Base-by-base conservation (phyloP, 1,284 basidiomycete species). In the Phylloporus gajari region DNA sequence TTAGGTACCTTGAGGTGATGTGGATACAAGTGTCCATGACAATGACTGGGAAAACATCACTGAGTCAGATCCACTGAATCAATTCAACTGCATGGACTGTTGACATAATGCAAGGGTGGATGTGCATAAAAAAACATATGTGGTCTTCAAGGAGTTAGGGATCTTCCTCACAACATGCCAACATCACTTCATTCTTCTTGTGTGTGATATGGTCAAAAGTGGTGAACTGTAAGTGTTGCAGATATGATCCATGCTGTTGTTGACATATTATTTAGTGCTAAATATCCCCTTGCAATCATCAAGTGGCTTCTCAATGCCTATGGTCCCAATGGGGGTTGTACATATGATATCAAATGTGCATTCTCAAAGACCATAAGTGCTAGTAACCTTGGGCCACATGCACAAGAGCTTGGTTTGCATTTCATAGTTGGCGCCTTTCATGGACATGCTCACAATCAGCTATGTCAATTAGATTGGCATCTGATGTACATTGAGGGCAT, bases 391-490 rank as follows among this genome's bases (percentile, higher is more conserved):
- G 65, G 1, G 3, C 35, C 5, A 30, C 5, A 25, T 38, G 30
- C 0, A 30, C 42, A 44, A 44, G 13, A 1, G 12, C 38, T 0
- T 66, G 68, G 48, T 2, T 3, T 75, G 0, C 46, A 25, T 0
- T 56, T 78, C 35, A 35, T 35, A 8, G 35, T 35, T 35, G 35
- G 35, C 8, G 35, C 35, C 35, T 35, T 35, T 35, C 35, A 35
- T 8, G 35, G 35, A 35, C 78, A 81, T 65, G 78, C 77, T 0
- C 81, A 84, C 67, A 77, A 76, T 40, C 59, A 74, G 0, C 1
- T 19, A 3, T 74, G 73, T 21, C 73, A 74, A 13, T 15, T 74
- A 0, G n/a, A 68, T 3, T 74, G 71, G 71, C 73, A 73, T n/a
- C 71, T 53, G 2, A 53, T 66, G 40, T 73, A 73, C 8, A 65